A percentile compares a stretch with the other conserved stretches of the same genome.
phyloP scores from a whole-genome alignment of 768 basidiomycete genomes.

The Solioccasus polychromus region DNA sequence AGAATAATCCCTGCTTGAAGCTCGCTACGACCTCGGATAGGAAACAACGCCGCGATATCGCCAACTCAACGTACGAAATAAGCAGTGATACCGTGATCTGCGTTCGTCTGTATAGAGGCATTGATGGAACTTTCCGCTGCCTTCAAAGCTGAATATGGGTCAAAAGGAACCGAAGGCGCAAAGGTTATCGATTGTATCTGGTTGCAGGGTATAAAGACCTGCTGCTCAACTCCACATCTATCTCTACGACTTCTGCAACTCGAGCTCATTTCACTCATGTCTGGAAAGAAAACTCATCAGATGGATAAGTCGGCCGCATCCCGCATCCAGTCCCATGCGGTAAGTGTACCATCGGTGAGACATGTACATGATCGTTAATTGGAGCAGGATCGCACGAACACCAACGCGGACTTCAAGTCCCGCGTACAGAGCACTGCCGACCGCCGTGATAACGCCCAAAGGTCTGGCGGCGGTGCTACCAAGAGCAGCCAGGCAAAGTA shows the following conservation, averaged over 20 bases:
- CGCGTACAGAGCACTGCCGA: slow-evolving; percentile 9
- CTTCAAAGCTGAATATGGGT: no score
- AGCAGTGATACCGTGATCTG: no score
- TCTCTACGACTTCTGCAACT: not conserved
- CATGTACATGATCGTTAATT: not conserved
- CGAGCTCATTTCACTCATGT: not conserved
- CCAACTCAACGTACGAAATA: no score
- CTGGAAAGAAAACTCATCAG: not conserved
- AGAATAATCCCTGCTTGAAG: no score
- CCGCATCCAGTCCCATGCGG: slow-evolving; percentile 10
- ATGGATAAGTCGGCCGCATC: slow-evolving; percentile 6
- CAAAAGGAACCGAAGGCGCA: no score
- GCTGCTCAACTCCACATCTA: not conserved
- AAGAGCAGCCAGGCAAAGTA: not conserved
- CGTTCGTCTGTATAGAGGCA: no score
- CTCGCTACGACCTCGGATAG: no score
- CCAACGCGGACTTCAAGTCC: slow-evolving; percentile 6
- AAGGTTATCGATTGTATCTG: not conserved
- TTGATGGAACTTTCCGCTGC: no score
- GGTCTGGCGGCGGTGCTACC: not conserved
- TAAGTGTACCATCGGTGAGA: not conserved
- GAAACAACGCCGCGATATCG: no score
- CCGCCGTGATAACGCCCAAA: not conserved
- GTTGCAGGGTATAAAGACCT: slow-evolving; percentile 1
- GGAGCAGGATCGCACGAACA: not conserved